phyloP scores from a whole-genome alignment of 2,329 filamentous ascomycete genomes.

The Lithohypha guttulata region DNA sequence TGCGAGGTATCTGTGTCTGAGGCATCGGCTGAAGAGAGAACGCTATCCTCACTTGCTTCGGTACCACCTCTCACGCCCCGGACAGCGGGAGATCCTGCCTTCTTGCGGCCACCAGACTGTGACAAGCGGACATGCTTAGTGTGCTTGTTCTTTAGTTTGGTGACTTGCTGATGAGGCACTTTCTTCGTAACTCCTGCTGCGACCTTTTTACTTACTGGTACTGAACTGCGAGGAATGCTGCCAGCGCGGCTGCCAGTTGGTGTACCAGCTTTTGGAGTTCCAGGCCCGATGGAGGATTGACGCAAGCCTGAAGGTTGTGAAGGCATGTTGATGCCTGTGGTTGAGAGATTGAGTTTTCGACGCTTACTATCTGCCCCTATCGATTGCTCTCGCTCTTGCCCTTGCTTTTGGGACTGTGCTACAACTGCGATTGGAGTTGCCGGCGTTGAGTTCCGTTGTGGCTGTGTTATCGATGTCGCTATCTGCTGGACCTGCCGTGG shows the following conservation, averaged over 20 bases:
- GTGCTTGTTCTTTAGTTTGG: conserved; percentile 28
- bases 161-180: conserved; percentile 24
- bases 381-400: conserved; percentile 44
- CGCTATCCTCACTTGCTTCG: conserved; percentile 37
- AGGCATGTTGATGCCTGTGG: conserved; percentile 32
- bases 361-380: conserved; percentile 49
- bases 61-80: conserved; percentile 28
- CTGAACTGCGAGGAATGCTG: conserved; percentile 40
- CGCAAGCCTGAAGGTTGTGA: conserved; percentile 45
- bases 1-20: conserved; percentile 34
- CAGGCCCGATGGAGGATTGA: conserved; percentile 51
- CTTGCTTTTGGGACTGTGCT: conserved; percentile 24
- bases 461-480: conserved; percentile 11
- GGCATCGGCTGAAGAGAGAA: conserved; percentile 40
- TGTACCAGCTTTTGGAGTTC: conserved; percentile 52
- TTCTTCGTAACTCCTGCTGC: conserved; percentile 38
- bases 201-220: conserved; percentile 40
- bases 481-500: conserved; percentile 23
- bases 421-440: conserved; percentile 30
- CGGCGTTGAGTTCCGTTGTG: conserved; percentile 32
- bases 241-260: conserved; percentile 45
- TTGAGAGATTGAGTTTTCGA: conserved; percentile 41
- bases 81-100: conserved; percentile 30
- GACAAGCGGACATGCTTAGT: conserved; percentile 31
- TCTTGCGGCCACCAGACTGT: conserved; percentile 30